phyloP scores from a whole-genome alignment of 1,284 basidiomycete genomes.

The Fomitopsis pinicola region DNA sequence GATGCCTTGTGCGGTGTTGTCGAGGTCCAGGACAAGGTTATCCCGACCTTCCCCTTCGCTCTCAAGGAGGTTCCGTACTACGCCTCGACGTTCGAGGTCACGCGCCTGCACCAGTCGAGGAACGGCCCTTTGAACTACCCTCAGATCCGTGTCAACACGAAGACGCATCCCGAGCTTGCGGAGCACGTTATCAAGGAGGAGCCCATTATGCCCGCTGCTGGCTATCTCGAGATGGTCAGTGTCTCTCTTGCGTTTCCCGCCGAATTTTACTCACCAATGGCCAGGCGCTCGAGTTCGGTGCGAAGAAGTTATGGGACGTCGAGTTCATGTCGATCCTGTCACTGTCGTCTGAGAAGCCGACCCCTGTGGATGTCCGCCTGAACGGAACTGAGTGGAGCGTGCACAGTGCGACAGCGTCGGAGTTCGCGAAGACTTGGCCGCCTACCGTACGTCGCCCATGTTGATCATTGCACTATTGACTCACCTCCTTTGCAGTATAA shows the following conservation, averaged over 20 bases:
- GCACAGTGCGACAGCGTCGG: conserved; percentile 3
- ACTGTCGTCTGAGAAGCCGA: conserved; percentile 26
- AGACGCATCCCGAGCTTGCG: conserved; percentile 33
- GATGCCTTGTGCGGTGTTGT: conserved; percentile 10
- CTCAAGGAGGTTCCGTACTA: conserved; percentile 13
- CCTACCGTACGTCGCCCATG: neutral
- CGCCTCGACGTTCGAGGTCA: conserved; percentile 8
- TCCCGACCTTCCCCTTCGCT: conserved; percentile 17
- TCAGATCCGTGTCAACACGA: conserved; percentile 28
- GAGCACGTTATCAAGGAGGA: conserved; percentile 37
- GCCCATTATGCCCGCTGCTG: conserved; percentile 42
- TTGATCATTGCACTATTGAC: neutral
- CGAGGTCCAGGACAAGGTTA: neutral
- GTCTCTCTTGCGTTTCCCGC: neutral
- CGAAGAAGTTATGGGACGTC: conserved; percentile 19
- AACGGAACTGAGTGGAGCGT: conserved; percentile 29
- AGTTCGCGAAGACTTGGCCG: conserved; percentile 7
- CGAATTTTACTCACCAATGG: neutral
- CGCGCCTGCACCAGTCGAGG: conserved; percentile 13
- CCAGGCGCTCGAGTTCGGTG: conserved; percentile 21
- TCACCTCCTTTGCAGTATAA: neutral
- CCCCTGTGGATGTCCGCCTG: conserved; percentile 21
- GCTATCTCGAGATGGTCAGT: conserved; percentile 39
- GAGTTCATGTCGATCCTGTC: conserved; percentile 20
- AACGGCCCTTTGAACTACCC: conserved; percentile 32